These are phyloP conservation scores for Carpinus viminea DNA, from an alignment of 306 rosid genomes.

Conservation along the genomic window DNA sequence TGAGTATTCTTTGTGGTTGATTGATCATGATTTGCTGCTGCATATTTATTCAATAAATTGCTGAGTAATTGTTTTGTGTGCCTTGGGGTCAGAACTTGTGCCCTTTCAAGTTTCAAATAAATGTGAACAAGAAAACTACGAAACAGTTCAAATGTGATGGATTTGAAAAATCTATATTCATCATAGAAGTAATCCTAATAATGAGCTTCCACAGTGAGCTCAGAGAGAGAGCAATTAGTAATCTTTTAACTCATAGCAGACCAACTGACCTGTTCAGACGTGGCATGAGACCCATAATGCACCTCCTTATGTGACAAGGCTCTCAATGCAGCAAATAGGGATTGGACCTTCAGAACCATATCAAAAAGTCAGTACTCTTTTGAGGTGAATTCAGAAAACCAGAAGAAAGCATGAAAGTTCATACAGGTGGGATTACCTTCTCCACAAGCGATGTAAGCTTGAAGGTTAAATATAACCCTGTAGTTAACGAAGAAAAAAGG, in stretches of 20 bases:
- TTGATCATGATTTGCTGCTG: too few relatives aligned
- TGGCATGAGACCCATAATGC: conserved; percentile 95
- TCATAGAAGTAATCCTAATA: too few relatives aligned
- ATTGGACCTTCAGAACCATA: conserved; percentile 58
- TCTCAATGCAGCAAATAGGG: conserved; percentile 79
- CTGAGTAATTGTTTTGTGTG: too few relatives aligned
- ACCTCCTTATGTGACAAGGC: conserved; percentile 90
- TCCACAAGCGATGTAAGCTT: conserved; percentile 95
- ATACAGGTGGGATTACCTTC: conserved; percentile 50
- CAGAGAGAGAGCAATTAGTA: background rate
- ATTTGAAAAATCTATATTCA: background rate
- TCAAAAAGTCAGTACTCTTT: background rate
- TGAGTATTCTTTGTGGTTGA: too few relatives aligned
- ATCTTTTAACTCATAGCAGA: background rate
- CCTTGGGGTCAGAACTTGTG: too few relatives aligned
- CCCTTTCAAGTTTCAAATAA: too few relatives aligned
- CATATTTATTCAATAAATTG: too few relatives aligned
- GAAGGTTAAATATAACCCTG: conserved; percentile 90
- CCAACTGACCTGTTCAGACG: conserved; percentile 82
- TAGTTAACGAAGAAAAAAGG: conserved; percentile 85
- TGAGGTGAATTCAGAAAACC: background rate
- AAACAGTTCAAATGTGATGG: background rate
- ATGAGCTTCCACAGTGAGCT: background rate
- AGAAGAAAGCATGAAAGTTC: background rate
- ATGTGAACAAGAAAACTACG: too few relatives aligned